Conservation (phyloP, 768 basidiomycete species). For the Candolleomyces aberdarensis region DNA sequence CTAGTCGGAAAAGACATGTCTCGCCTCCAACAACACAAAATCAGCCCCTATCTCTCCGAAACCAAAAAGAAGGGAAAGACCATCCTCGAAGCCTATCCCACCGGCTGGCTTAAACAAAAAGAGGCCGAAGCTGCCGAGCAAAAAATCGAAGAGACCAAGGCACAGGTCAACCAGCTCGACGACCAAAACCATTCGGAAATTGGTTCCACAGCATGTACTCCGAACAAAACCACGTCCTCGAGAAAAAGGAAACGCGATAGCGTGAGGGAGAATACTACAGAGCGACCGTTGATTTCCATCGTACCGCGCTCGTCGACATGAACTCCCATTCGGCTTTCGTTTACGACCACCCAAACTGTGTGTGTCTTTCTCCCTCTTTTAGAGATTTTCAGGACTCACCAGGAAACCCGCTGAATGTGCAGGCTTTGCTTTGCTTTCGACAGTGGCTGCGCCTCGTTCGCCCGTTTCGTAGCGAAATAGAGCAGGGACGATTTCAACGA, state of each 20-base stretch:
- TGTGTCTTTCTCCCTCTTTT: no score
- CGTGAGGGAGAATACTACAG: constrained; percentile 23
- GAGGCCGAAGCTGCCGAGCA: constrained; percentile 29
- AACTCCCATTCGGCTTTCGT: no score
- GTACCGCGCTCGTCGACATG: no score
- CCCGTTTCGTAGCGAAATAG: no score
- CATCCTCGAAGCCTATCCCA: constrained; percentile 71
- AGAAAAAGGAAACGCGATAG: constrained; percentile 62
- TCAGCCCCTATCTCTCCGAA: constrained; percentile 77
- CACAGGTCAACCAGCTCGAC: constrained; percentile 65
- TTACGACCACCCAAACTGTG: no score
- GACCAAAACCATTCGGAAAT: no score
- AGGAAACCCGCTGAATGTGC: no score
- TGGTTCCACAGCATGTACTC: constrained; percentile 21
- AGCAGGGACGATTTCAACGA: no score
- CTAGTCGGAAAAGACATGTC: constrained; percentile 78
- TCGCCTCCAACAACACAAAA: constrained; percentile 72
- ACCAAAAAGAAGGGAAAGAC: constrained; percentile 75
- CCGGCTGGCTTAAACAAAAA: constrained; percentile 40
- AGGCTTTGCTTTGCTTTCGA: no score
- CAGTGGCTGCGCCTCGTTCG: no score
- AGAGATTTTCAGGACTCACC: no score
- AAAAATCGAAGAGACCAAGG: constrained; percentile 43
- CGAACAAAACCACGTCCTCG: constrained; percentile 19
- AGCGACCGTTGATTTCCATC: no score